Base-by-base conservation (phyloP, 2,329 filamentous ascomycete species). In the Sporothrix pseudoabietina region DNA sequence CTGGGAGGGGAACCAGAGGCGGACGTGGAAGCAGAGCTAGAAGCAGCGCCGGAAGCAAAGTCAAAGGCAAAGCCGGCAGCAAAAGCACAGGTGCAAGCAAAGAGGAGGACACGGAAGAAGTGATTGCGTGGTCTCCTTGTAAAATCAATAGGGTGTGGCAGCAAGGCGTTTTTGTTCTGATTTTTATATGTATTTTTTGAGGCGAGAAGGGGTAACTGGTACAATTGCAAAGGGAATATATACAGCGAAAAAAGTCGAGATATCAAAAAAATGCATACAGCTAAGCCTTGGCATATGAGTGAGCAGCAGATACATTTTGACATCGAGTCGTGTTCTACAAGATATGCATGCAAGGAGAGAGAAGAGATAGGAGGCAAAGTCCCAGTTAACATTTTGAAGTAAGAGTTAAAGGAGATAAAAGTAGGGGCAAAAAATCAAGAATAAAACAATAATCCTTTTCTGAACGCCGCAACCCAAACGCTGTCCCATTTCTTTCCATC, bases 101-200 rank as follows among this genome's bases (percentile, higher is more conserved):
- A 49, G 44, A 14, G 44, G 44, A 30, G 52, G 9, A 10, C 22
- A 1, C 59, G 59, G 41, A 22, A 63, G 61, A 66, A n/a, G 41
- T 66, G 61, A 65, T 2, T 55, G 12, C n/a, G 22, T 41, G 12
- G 4, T 52, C 35, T 55, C n/a, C n/a, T 12, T 22, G 39, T 26
- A 22, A 47, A 47, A 65, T 19, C n/a, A 49, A 19, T 49, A 39
- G 39, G 44, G 26, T n/a, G 59, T 35, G 61, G 65, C 14, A 68
- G 65, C 65, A 68, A 69, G 66, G 66, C 47, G 66, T 69, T 69
- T 35, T 44, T 55, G 54, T 32, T 39, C 35, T 54, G 32, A 52
- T 22, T 52, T 68, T 47, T 1, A 49, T 4, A 7, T 68, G 26
- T 52, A 35, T 68, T 44, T 16, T 47, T 19, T 49, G n/a, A 47